Conservation (phyloP, 305 asterid genomes). For the Solanum chacoense region DNA sequence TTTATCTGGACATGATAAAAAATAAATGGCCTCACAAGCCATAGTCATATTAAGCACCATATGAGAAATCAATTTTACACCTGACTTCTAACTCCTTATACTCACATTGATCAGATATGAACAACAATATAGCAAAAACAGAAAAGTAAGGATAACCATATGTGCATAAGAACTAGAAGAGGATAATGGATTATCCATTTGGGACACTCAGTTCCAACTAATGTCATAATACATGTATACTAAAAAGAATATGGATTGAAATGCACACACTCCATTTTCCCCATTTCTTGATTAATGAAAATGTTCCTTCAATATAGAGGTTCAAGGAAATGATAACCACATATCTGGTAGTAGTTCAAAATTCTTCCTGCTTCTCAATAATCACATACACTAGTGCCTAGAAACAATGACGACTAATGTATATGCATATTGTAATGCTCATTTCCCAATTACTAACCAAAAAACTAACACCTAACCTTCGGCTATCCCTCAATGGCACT, state of each 20-base stretch:
- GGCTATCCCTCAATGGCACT: neutral
- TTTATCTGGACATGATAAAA: neutral
- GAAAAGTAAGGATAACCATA: neutral
- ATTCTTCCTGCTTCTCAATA: neutral
- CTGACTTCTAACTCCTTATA: neutral
- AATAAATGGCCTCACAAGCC: neutral
- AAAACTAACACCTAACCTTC: neutral
- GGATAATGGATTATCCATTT: neutral
- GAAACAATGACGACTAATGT: neutral
- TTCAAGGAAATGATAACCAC: neutral
- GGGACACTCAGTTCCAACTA: neutral
- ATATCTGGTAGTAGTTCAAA: neutral
- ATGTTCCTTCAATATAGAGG: neutral
- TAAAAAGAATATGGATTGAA: neutral
- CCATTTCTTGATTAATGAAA: neutral
- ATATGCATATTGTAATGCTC: neutral
- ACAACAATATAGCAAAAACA: neutral
- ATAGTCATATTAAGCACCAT: neutral
- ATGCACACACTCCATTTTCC: neutral
- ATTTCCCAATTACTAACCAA: neutral
- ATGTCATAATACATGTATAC: neutral
- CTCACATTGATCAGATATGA: neutral
- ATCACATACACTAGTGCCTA: neutral
- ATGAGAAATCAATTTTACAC: neutral
- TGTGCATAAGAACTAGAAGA: neutral